phyloP scores from a whole-genome alignment of 495 filamentous ascomycete genomes.

The Parachaetomium inaequale region DNA sequence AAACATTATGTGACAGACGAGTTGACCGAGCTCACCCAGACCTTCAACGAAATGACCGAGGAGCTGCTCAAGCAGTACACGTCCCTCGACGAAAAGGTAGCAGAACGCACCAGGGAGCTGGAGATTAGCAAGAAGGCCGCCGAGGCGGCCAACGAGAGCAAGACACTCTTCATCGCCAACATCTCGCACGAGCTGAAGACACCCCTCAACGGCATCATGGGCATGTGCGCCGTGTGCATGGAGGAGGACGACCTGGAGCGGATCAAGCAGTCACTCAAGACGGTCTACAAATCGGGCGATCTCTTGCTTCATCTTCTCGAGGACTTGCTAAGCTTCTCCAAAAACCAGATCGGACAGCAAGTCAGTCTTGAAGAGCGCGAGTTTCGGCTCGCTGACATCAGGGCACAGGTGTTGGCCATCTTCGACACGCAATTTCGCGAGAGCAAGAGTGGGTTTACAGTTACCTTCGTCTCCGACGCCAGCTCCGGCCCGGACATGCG shows the following conservation, averaged over 20 bases:
- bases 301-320: slow-evolving; percentile 83
- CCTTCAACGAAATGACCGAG: slow-evolving; percentile 93
- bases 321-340: slow-evolving; percentile 86
- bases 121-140: slow-evolving; percentile 88
- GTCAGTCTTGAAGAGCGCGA: slow-evolving; percentile 78
- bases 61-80: slow-evolving; percentile 83
- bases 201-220: slow-evolving; percentile 86
- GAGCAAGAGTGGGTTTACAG: slow-evolving; percentile 63
- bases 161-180: slow-evolving; percentile 93
- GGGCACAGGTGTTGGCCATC: slow-evolving; percentile 73
- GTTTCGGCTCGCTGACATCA: slow-evolving; percentile 75
- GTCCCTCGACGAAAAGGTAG: slow-evolving; percentile 77
- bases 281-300: slow-evolving; percentile 88
- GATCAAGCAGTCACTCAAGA: slow-evolving; percentile 75
- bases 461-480: slow-evolving; percentile 60
- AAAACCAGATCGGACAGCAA: slow-evolving; percentile 83
- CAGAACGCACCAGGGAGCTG: slow-evolving; percentile 74
- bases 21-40: slow-evolving; percentile 77
- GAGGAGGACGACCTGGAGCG: slow-evolving; percentile 72
- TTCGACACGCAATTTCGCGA: slow-evolving; percentile 87
- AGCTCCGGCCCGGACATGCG: slow-evolving; percentile 31
- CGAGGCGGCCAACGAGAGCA: slow-evolving; percentile 89
- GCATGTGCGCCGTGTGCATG: slow-evolving; percentile 91
- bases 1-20: slow-evolving; percentile 80
- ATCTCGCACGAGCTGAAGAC: slow-evolving; percentile 94